A percentile compares a stretch with the other conserved stretches of the same genome.
Evolutionary conservation across 352 stramenopile genomes (phyloP).

Genomic region (Pythium monospermum): DNA sequence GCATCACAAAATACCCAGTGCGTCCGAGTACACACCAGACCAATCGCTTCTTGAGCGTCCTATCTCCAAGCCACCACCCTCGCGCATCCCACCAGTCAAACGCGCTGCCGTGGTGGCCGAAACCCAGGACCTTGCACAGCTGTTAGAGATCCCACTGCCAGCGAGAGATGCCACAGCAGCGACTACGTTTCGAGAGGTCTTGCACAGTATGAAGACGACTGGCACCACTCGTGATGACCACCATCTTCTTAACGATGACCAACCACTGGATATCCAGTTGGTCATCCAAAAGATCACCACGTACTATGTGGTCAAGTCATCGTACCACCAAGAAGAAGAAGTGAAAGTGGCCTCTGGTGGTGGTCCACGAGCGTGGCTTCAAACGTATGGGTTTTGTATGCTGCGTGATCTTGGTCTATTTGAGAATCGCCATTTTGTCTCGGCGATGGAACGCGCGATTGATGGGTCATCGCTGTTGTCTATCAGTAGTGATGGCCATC

Average conservation of each 20-base stretch:
- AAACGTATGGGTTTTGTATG: constrained; percentile 32
- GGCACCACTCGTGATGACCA: too few species aligned
- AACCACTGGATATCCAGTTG: not conserved
- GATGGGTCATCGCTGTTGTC: constrained; percentile 3
- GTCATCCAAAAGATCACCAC: not conserved
- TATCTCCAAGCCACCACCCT: too few species aligned
- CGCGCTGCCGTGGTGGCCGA: too few species aligned
- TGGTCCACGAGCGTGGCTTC: not conserved
- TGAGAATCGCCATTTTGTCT: constrained; percentile 50
- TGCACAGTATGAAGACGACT: constrained; percentile 4
- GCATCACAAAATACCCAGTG: too few species aligned
- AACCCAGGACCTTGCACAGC: too few species aligned
- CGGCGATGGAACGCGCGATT: constrained; percentile 34
- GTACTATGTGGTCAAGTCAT: constrained; percentile 4
- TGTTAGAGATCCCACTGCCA: too few species aligned
- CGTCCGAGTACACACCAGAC: too few species aligned
- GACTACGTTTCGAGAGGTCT: constrained; percentile 8
- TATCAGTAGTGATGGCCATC: constrained; percentile 4
- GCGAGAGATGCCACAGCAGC: too few species aligned
- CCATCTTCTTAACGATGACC: too few species aligned
- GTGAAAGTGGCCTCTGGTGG: not conserved
- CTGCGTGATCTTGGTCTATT: constrained; percentile 49
- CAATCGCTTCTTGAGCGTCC: too few species aligned
- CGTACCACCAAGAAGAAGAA: not conserved
- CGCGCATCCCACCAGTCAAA: too few species aligned